A percentile compares a stretch with the other conserved stretches of the same genome.
Conservation (phyloP, 257 asterid species). For the Ehretia macrophylla region DNA sequence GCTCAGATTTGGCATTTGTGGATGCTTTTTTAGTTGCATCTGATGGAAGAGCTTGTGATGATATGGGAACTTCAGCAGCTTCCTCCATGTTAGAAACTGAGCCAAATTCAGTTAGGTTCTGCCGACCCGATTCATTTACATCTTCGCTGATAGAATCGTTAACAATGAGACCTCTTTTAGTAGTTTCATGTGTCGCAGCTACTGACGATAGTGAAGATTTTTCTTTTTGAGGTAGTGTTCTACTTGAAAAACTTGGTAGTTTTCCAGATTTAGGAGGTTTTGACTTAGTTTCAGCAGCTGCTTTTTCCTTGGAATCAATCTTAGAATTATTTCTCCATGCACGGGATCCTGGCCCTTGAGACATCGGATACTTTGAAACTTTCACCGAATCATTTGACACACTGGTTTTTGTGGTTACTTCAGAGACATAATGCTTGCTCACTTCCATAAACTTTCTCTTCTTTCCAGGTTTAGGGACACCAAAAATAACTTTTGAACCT, state of each 20-base stretch:
- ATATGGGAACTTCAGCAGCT: constrained; percentile 38
- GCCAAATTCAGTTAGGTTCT: constrained; percentile 30
- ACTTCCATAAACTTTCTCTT: constrained; percentile 95
- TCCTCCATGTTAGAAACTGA: constrained; percentile 42
- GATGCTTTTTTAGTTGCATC: constrained; percentile 48
- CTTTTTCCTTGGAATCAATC: constrained; percentile 59
- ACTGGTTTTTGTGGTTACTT: constrained; percentile 35
- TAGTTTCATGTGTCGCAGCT: constrained; percentile 30
- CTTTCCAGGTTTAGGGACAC: constrained; percentile 94
- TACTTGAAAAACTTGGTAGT: constrained; percentile 55
- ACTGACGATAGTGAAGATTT: constrained; percentile 37
- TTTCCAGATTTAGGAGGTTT: constrained; percentile 55
- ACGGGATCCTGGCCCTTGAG: constrained; percentile 56
- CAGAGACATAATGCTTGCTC: constrained; percentile 83
- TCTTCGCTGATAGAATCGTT: constrained; percentile 41
- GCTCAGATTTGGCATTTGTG: constrained; percentile 37
- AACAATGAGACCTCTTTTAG: constrained; percentile 25
- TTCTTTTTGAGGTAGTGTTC: constrained; percentile 49
- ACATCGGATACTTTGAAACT: constrained; percentile 44
- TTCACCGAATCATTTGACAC: constrained; percentile 50
- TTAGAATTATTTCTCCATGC: constrained; percentile 51
- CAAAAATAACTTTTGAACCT: constrained; percentile 73
- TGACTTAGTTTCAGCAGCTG: constrained; percentile 41
- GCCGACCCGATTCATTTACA: constrained; percentile 47
- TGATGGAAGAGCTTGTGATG: constrained; percentile 39